A percentile compares a stretch with the other conserved stretches of the same genome.
These are phyloP conservation scores for Centrapalus pauciflorus DNA, from an alignment of 129 eudicot species.

Conservation along the genomic window DNA sequence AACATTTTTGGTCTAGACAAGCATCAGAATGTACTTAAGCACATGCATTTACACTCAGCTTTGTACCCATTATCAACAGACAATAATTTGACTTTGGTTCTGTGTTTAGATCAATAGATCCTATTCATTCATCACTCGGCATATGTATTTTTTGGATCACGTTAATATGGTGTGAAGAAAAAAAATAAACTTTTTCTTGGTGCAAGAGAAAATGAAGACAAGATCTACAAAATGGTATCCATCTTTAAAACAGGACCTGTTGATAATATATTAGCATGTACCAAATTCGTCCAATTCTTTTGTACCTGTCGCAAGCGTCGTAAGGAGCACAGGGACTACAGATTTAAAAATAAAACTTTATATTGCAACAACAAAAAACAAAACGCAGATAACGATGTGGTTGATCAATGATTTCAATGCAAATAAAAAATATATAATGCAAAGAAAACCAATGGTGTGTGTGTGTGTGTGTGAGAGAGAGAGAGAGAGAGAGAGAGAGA, in stretches of 20 bases:
- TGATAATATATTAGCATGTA: background rate
- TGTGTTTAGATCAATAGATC: background rate
- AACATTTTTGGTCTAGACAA: background rate
- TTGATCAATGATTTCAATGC: background rate
- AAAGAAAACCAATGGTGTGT: slow-evolving; percentile 9
- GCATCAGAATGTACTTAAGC: background rate
- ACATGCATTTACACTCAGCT: background rate
- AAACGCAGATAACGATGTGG: background rate
- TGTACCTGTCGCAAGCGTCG: no score
- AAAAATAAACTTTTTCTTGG: background rate
- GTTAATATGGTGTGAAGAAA: background rate
- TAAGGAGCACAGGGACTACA: background rate
- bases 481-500: background rate
- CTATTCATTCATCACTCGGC: background rate
- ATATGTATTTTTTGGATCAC: background rate
- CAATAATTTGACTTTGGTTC: background rate
- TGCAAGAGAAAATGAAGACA: background rate
- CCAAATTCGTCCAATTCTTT: no score
- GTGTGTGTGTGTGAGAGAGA: background rate
- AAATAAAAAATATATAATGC: background rate
- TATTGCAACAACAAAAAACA: background rate
- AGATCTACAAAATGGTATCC: background rate
- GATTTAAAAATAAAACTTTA: background rate
- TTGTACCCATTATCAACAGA: background rate
- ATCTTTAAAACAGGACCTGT: background rate